phyloP scores from a whole-genome alignment of 805 yeast genomes.

The Schwanniomyces yamadae region DNA sequence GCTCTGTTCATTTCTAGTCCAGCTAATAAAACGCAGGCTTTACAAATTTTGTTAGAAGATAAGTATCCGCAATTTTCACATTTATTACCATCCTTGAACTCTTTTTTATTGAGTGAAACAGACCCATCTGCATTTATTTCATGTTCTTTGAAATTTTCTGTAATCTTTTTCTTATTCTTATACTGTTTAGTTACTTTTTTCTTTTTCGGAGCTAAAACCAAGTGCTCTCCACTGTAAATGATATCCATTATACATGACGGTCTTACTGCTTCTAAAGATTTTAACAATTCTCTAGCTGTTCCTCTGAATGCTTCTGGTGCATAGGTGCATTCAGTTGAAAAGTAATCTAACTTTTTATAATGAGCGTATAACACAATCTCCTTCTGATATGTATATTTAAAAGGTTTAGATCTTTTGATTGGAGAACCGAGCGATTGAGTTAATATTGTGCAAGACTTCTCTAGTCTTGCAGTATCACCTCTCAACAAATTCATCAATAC shows the following conservation, averaged over 20 bases:
- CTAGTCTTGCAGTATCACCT: constrained; percentile 95
- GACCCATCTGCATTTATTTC: constrained; percentile 65
- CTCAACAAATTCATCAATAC: constrained; percentile 90
- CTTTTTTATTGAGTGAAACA: constrained; percentile 41
- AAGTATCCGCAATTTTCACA: constrained; percentile 92
- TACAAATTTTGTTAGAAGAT: constrained; percentile 84
- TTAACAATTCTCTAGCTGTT: constrained; percentile 89
- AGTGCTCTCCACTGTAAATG: constrained; percentile 88
- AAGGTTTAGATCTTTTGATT: constrained; percentile 90
- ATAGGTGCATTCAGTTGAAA: constrained; percentile 95
- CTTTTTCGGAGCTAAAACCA: constrained; percentile 62
- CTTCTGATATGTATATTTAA: constrained; percentile 93
- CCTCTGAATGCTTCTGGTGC: constrained; percentile 99
- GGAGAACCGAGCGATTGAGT: constrained; percentile 85
- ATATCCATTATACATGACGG: constrained; percentile 94
- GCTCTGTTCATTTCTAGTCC: constrained; percentile 81
- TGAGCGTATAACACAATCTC: constrained; percentile 97
- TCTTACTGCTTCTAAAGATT: constrained; percentile 83
- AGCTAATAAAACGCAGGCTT: constrained; percentile 85
- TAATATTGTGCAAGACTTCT: constrained; percentile 80
- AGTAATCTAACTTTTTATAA: constrained; percentile 90
- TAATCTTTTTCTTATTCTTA: constrained; percentile 26
- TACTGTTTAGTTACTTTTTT: constrained; percentile 37
- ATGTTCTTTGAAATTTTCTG: constrained; percentile 31
- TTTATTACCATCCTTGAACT: constrained; percentile 60